These are phyloP conservation scores for Fallopia convolvulus DNA, from an alignment of 148 eudicot species.

Conservation along the genomic window DNA sequence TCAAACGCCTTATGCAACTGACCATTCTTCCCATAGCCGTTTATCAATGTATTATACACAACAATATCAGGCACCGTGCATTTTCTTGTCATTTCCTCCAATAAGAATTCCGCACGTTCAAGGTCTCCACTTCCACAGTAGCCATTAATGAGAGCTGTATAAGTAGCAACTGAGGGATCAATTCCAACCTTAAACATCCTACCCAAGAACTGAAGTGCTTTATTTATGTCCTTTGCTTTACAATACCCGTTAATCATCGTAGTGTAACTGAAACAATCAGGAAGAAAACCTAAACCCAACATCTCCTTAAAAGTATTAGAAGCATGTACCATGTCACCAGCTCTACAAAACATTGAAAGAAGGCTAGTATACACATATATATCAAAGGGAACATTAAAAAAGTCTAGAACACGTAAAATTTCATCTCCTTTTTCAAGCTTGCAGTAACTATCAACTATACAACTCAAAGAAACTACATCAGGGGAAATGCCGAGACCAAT, in stretches of 20 bases:
- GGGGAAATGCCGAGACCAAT: slow-evolving; percentile 25
- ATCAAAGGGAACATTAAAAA: slow-evolving; percentile 29
- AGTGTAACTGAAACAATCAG: slow-evolving; percentile 35
- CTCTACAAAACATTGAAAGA: slow-evolving; percentile 32
- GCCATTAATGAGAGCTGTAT: slow-evolving; percentile 27
- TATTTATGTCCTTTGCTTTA: slow-evolving; percentile 20
- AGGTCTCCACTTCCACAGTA: slow-evolving; percentile 31
- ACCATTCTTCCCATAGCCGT: slow-evolving; percentile 39
- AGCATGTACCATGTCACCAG: slow-evolving; percentile 34
- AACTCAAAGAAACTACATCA: slow-evolving; percentile 37
- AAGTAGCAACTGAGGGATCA: slow-evolving; percentile 31
- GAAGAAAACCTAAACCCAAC: slow-evolving; percentile 26
- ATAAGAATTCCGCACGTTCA: slow-evolving; percentile 24
- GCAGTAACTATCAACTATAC: slow-evolving; percentile 36
- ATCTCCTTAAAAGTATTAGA: slow-evolving; percentile 30
- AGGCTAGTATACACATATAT: slow-evolving; percentile 34
- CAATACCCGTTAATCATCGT: slow-evolving; percentile 40
- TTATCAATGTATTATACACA: slow-evolving; percentile 32
- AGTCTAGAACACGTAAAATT: slow-evolving; percentile 25
- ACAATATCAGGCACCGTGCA: slow-evolving; percentile 30
- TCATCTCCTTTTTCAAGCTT: slow-evolving; percentile 19
- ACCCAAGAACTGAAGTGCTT: slow-evolving; percentile 29
- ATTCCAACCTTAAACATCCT: slow-evolving; percentile 43
- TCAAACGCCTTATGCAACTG: slow-evolving; percentile 31
- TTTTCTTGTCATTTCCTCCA: slow-evolving; percentile 24